Percentiles rank a stretch among this genome's conserved stretches.
Evolutionary conservation across 257 asterid genomes (phyloP).

Genomic region (Solanum raphanifolium): DNA sequence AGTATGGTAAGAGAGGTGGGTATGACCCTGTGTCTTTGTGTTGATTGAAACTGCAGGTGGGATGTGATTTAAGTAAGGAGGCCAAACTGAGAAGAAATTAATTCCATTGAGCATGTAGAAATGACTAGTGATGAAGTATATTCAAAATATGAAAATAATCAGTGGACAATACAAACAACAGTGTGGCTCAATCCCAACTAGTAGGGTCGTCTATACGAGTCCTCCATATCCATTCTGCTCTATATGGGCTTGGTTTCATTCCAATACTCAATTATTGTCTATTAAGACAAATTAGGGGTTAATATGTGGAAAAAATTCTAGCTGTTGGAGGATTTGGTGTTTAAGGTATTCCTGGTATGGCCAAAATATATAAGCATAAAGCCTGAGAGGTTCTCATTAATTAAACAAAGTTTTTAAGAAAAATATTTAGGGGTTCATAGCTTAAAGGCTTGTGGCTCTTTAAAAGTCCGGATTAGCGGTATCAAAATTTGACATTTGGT

Average conservation of each 20-base stretch:
- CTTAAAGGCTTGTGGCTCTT: neutral
- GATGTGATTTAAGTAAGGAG: neutral
- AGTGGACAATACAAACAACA: neutral
- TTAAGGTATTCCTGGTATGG: neutral
- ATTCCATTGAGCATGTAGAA: neutral
- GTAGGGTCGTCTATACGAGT: neutral
- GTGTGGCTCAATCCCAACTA: neutral
- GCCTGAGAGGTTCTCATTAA: neutral
- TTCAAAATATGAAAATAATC: neutral
- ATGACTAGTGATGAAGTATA: neutral
- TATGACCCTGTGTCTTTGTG: neutral
- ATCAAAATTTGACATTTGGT: neutral
- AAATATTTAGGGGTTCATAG: neutral
- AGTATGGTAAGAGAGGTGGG: neutral
- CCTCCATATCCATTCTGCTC: neutral
- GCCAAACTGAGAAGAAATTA: neutral
- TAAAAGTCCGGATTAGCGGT: neutral
- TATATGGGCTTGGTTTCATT: neutral
- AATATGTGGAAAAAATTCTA: neutral
- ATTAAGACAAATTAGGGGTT: neutral
- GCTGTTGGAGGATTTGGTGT: neutral
- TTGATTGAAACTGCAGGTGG: neutral
- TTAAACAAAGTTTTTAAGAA: neutral
- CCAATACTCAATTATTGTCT: neutral
- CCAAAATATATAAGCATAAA: neutral